Base-by-base conservation (phyloP, 371 early-diverging fungal species). In the Rhizopus stolonifer region DNA sequence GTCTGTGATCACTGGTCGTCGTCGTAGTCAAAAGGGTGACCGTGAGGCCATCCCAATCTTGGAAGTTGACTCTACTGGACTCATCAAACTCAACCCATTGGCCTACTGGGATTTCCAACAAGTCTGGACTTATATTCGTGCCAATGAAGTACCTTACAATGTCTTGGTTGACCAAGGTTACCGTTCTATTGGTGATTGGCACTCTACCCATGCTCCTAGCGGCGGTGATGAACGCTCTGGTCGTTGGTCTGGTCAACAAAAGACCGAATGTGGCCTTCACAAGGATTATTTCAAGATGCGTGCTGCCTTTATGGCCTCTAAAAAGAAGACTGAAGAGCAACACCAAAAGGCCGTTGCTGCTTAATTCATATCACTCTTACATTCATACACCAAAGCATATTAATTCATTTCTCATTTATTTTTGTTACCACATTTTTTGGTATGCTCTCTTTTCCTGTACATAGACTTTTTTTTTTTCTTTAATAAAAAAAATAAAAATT, bases 281-380 rank as follows among this genome's bases (percentile, higher is more conserved):
- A 92, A 94, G 69, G 94, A 95, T 59, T 95, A 94, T 67, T 91
- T 94, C 74, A 85, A 90, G 77, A 90, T 93, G 91, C 80, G 88
- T 24, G 83, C 87, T 17, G 86, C 81, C 26, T 83, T 74, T 57
- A 63, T 79, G 64, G 73, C 73, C 18, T 66, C 79, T 32, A 79
- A 79, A 58, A 69, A 69, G 54, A 70, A 72, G 58, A 67, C 65
- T 52, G 64, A 73, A 51, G 53, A 65, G 45, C 69, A 68, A 47
- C 55, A 61, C 33, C 59, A 61, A 54, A 60, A 46, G 44, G 29
- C 29, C 6, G 45, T 59, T 7, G 26, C 59, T 33, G 59, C 59
- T 21, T 56, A 49, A 56, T 24, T n/a, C n/a, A n/a, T n/a, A n/a
- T n/a, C n/a, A n/a, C n/a, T n/a, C n/a, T n/a, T n/a, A n/a, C n/a